A percentile compares a stretch with the other conserved stretches of the same genome.
Conservation (phyloP, 2,329 filamentous ascomycete genomes). For the Apiospora hydei region DNA sequence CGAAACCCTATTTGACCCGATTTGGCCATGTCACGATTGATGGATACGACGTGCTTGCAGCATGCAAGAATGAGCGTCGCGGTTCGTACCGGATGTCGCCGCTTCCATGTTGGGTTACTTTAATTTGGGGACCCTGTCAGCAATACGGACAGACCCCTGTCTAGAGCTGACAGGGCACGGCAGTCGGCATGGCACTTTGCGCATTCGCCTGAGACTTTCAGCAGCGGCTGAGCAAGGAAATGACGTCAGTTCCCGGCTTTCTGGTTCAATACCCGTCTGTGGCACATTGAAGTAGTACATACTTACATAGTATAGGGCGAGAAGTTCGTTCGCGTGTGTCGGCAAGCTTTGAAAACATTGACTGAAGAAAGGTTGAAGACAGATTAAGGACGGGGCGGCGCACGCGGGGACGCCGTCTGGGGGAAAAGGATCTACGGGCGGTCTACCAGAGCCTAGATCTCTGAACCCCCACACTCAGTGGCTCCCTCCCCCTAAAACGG, state of each 20-base stretch:
- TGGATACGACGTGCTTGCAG: not conserved
- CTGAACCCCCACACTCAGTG: not conserved
- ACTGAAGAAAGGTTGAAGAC: no score
- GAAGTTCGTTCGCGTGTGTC: not conserved
- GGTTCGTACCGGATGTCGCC: not conserved
- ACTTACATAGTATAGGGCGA: not conserved
- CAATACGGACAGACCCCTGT: no score
- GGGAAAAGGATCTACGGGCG: not conserved
- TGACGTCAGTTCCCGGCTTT: not conserved
- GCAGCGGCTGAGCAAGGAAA: not conserved
- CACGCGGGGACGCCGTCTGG: conserved; percentile 6
- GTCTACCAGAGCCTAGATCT: not conserved
- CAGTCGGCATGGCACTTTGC: not conserved
- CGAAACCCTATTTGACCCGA: not conserved
- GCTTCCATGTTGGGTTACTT: not conserved
- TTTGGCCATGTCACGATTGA: not conserved
- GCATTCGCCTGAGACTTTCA: not conserved
- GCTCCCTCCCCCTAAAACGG: not conserved
- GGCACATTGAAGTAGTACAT: not conserved
- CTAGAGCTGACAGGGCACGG: not conserved
- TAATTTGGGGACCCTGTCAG: not conserved
- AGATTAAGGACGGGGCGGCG: not conserved
- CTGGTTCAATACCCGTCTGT: not conserved
- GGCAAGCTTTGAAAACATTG: not conserved
- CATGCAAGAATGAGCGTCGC: not conserved